phyloP scores from a whole-genome alignment of 495 filamentous ascomycete genomes.

The Eremomyces bilateralis region DNA sequence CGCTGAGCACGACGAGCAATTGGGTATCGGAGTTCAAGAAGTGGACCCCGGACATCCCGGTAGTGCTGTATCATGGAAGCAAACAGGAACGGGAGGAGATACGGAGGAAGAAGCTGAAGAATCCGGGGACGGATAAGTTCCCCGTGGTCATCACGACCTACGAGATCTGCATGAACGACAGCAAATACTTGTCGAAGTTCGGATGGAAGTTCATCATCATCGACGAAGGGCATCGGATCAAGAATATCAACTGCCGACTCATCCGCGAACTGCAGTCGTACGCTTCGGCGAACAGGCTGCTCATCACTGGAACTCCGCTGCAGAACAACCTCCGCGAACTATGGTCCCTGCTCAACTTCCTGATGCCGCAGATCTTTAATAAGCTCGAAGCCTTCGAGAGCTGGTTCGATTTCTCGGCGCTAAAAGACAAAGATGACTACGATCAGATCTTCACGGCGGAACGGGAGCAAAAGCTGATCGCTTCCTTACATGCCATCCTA shows the following conservation, averaged over 20 bases:
- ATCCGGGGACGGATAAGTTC: constrained; percentile 44
- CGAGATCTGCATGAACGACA: constrained; percentile 85
- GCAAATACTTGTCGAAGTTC: constrained; percentile 53
- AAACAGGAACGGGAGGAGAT: constrained; percentile 54
- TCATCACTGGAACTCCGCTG: constrained; percentile 86
- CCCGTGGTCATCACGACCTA: constrained; percentile 86
- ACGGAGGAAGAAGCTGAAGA: constrained; percentile 36
- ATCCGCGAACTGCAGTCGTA: constrained; percentile 75
- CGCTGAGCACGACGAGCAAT: constrained; percentile 78
- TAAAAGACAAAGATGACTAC: constrained; percentile 50
- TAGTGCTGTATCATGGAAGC: constrained; percentile 72
- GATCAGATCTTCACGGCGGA: constrained; percentile 54
- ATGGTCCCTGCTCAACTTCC: constrained; percentile 87
- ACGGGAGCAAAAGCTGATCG: constrained; percentile 61
- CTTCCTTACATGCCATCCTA: constrained; percentile 74
- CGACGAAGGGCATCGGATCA: constrained; percentile 92
- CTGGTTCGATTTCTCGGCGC: constrained; percentile 89
- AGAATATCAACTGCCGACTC: constrained; percentile 86
- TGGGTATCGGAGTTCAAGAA: constrained; percentile 90
- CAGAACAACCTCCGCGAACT: constrained; percentile 92
- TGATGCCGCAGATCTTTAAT: constrained; percentile 79
- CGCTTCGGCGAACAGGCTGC: constrained; percentile 66
- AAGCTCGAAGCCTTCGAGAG: constrained; percentile 74
- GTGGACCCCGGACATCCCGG: constrained; percentile 74
- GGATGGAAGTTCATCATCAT: constrained; percentile 96